Base-by-base conservation (phyloP, 768 basidiomycete species). In the Boletus rubescentipes region DNA sequence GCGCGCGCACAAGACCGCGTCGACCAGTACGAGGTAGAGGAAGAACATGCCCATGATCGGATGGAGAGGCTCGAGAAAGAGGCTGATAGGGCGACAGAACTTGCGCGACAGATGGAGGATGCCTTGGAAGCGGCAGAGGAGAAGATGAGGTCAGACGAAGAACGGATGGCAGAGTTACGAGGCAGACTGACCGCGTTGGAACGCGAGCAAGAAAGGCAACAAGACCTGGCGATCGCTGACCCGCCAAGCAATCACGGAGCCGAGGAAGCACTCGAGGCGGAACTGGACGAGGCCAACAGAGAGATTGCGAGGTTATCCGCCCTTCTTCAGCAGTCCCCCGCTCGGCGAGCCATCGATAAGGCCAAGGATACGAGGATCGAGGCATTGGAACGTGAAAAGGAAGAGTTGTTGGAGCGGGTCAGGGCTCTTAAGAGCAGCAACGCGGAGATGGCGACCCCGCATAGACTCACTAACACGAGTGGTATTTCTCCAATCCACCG, bases 401-500 rank as follows among this genome's bases (percentile, higher is more conserved):
- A 87, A 43, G 87, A 89, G 45, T 70, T 95, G 40, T 67, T 86
- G 44, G 90, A 90, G 56, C 77, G 89, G 31, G 79, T 93, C 61
- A 81, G 77, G 64, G 72, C 78, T 8, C 68, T 87, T 51, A 79
- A 81, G 64, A 75, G 72, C 61, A 80, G 77, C 26, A 70, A 80
- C 61, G 75, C 75, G 30, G 80, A 81, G 39, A 73, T 78, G 58
- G 72, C 67, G 46, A 86, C 87, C 7, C 88, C 89, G 0, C 78
- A 74, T 62, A 85, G 80, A 64, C 55, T 77, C 34, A 60, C 74
- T 56, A 86, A 81, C 65, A 62, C 65, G 15, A 86, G 79, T 56
- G 80, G 79, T 3, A 84, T 90, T 53, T 90, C 88, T n/a, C 88
- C 89, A 5, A 83, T 89, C 60, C 86, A 88, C 64, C 82, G 88